Evolutionary conservation across 768 basidiomycete genomes (phyloP).

Genomic region (Agrocybe pediades): DNA sequence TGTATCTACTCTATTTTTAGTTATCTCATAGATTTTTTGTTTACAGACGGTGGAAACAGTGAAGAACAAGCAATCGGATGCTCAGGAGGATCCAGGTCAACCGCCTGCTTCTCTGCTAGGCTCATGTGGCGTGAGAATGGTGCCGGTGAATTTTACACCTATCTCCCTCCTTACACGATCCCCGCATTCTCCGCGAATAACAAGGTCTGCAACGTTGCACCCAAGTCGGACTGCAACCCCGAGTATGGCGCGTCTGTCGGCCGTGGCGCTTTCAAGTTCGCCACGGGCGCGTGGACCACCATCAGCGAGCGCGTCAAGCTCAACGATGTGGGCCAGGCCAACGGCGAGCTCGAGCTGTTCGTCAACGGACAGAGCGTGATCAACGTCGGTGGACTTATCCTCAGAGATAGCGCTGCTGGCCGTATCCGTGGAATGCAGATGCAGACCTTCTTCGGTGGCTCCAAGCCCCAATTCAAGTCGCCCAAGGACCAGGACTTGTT

Average conservation of each 20-base stretch:
- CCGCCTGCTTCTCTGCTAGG: conserved; percentile 62
- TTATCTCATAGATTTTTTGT: conserved; percentile 5
- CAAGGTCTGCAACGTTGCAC: conserved; percentile 48
- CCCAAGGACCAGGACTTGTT: conserved; percentile 62
- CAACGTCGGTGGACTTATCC: conserved; percentile 53
- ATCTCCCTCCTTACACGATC: conserved; percentile 54
- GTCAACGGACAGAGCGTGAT: conserved; percentile 67
- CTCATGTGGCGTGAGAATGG: conserved; percentile 70
- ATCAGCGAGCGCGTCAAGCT: conserved; percentile 71
- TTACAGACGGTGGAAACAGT: conserved; percentile 56
- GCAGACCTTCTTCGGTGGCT: conserved; percentile 81
- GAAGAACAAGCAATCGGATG: conserved; percentile 50
- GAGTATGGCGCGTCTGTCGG: conserved; percentile 70
- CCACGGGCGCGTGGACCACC: conserved; percentile 66
- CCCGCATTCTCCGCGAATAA: conserved; percentile 46
- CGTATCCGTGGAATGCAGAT: conserved; percentile 68
- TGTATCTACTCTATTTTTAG: conserved; percentile 12
- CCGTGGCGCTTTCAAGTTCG: conserved; percentile 67
- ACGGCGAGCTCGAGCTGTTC: conserved; percentile 74
- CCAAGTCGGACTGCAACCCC: conserved; percentile 56
- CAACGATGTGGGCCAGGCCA: conserved; percentile 68
- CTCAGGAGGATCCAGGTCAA: conserved; percentile 63
- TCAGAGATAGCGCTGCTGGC: conserved; percentile 49
- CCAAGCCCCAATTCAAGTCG: conserved; percentile 40
- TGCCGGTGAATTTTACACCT: conserved; percentile 70